A percentile compares a stretch with the other conserved stretches of the same genome.
Conservation (phyloP, 805 yeast genomes). For the Kodamaea jinghongensis region DNA sequence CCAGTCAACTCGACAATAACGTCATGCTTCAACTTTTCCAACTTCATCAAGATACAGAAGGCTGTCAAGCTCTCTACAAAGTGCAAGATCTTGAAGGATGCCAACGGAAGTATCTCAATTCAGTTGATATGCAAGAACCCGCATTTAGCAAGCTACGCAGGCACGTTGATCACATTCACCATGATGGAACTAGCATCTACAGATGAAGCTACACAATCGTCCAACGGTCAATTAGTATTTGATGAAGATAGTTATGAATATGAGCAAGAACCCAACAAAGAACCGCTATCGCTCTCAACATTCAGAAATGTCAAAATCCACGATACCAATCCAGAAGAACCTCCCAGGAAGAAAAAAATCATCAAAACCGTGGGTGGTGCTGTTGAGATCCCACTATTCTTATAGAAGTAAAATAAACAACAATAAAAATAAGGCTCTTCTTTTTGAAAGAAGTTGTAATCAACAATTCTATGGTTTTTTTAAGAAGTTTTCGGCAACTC, state of each 20-base stretch:
- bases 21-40: conserved; percentile 32
- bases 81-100: conserved; percentile 39
- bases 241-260: conserved; percentile 28
- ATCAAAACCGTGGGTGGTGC: conserved; percentile 40
- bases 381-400: conserved; percentile 44
- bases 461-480: no score
- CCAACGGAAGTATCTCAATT: conserved; percentile 33
- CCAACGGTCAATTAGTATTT: conserved; percentile 18
- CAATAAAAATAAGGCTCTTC: no score
- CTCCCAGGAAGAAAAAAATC: conserved; percentile 8
- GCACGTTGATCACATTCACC: conserved; percentile 39
- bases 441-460: no score
- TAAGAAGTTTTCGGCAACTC: no score
- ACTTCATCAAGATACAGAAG: conserved; percentile 31
- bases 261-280: conserved; percentile 19
- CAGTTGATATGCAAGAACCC: conserved; percentile 38
- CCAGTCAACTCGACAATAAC: conserved; percentile 15
- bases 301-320: conserved; percentile 13
- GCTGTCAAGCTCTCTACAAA: conserved; percentile 39
- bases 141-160: conserved; percentile 27
- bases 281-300: conserved; percentile 23
- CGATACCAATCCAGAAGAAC: conserved; percentile 1
- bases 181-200: conserved; percentile 31
- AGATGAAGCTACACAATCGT: conserved; percentile 8
- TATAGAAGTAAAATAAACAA: conserved; percentile 17